These are phyloP conservation scores for Lasiosphaeriaceae sp. DNA, from an alignment of 495 filamentous ascomycete genomes.

Conservation along the genomic window DNA sequence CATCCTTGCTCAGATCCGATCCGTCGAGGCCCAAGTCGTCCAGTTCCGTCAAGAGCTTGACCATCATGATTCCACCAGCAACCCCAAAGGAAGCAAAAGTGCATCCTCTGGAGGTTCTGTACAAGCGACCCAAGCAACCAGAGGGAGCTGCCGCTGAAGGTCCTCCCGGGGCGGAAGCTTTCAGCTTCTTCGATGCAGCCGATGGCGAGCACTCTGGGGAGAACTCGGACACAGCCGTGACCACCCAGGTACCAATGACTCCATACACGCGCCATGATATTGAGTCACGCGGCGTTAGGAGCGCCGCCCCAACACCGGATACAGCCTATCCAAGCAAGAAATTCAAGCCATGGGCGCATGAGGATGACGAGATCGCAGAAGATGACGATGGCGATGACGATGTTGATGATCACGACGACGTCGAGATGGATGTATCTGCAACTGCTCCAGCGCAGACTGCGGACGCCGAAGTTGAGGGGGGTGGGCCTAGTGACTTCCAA, in stretches of 20 bases:
- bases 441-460: slow-evolving; percentile 13
- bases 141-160: slow-evolving; percentile 19
- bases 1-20: slow-evolving; percentile 18
- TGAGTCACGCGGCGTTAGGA: slow-evolving; percentile 65
- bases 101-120: slow-evolving; percentile 85
- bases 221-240: slow-evolving; percentile 26
- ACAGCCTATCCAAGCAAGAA: slow-evolving; percentile 68
- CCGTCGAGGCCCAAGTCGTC: slow-evolving; percentile 38
- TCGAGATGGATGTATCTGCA: slow-evolving; percentile 32
- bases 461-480: slow-evolving; percentile 18
- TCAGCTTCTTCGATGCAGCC: slow-evolving; percentile 50
- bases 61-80: slow-evolving; percentile 48
- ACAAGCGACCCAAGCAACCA: slow-evolving; percentile 61
- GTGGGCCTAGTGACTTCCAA: slow-evolving; percentile 66
- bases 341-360: slow-evolving; percentile 47
- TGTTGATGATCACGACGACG: slow-evolving; percentile 25
- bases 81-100: slow-evolving; percentile 49
- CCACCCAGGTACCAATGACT: slow-evolving; percentile 59
- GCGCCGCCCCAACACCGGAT: slow-evolving; percentile 91
- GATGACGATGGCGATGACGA: slow-evolving; percentile 33
- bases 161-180: slow-evolving; percentile 26
- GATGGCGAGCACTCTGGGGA: slow-evolving; percentile 39
- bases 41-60: slow-evolving; percentile 39
- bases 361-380: slow-evolving; percentile 35
- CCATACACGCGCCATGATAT: slow-evolving; percentile 77